Percentiles rank a stretch among this genome's conserved stretches.
These are phyloP conservation scores for Exsudoporus floridanus DNA, from an alignment of 1,284 basidiomycete species.

Conservation along the genomic window DNA sequence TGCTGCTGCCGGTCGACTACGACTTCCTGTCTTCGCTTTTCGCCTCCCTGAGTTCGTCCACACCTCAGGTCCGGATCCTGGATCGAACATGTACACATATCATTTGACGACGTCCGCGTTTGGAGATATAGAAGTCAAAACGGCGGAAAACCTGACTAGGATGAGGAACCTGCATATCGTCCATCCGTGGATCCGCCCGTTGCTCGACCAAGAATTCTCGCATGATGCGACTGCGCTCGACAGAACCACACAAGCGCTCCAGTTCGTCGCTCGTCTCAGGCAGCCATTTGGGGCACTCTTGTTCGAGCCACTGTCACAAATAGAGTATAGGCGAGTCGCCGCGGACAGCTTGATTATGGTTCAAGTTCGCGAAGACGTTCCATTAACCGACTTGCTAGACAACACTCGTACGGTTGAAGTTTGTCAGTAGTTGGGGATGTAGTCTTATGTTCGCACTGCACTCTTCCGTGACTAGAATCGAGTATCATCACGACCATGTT, in stretches of 20 bases:
- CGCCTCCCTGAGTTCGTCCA: background rate
- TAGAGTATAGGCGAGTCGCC: no score
- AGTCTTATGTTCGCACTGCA: no score
- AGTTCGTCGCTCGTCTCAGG: constrained; percentile 1
- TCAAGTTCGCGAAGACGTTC: no score
- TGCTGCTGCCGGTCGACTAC: background rate
- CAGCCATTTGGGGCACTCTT: no score
- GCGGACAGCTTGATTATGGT: no score
- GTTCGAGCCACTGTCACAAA: no score
- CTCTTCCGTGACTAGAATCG: no score
- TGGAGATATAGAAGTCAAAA: constrained; percentile 7
- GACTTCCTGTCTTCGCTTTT: constrained; percentile 9
- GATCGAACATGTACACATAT: background rate
- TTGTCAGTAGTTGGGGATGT: no score
- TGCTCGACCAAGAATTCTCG: constrained; percentile 2
- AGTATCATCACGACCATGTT: no score
- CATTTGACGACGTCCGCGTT: background rate
- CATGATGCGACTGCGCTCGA: background rate
- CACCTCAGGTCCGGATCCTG: background rate
- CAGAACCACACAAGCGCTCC: background rate
- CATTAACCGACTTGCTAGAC: no score
- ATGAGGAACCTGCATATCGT: constrained; percentile 1
- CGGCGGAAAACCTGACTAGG: background rate
- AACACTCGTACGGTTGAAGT: no score
- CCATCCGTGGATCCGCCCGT: constrained; percentile 12